These are phyloP conservation scores for Pseudozyma flocculosa DNA, from an alignment of 1,284 basidiomycete species.

Conservation along the genomic window DNA sequence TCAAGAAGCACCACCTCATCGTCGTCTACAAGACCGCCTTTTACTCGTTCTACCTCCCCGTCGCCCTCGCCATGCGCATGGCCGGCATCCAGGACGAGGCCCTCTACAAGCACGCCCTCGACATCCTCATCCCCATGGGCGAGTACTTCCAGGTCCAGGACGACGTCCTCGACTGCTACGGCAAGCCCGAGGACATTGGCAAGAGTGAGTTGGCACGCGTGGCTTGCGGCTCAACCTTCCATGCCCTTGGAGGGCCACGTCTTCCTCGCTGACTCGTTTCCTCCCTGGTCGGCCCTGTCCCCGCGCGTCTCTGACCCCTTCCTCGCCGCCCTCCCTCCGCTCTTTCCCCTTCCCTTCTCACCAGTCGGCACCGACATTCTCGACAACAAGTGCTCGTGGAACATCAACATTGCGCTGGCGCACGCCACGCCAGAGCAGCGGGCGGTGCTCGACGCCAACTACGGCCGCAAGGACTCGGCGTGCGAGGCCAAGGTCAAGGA, in stretches of 20 bases:
- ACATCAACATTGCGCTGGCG: slow-evolving; percentile 82
- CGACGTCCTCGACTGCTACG: slow-evolving; percentile 93
- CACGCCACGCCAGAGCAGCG: slow-evolving; percentile 68
- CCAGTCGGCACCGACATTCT: slow-evolving; percentile 88
- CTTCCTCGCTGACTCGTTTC: no score
- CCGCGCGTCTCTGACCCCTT: no score
- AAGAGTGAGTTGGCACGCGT: slow-evolving; percentile 63
- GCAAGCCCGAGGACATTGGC: slow-evolving; percentile 85
- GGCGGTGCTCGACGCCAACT: slow-evolving; percentile 69
- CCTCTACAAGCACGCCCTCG: slow-evolving; percentile 76
- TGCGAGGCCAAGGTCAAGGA: slow-evolving; percentile 73
- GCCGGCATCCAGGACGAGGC: slow-evolving; percentile 69
- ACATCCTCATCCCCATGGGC: slow-evolving; percentile 87
- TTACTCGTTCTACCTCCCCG: slow-evolving; percentile 98
- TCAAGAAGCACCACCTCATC: slow-evolving; percentile 83
- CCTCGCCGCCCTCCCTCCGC: no score
- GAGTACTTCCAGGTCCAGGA: slow-evolving; percentile 99
- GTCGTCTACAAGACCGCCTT: slow-evolving; percentile 97
- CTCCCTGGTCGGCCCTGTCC: no score
- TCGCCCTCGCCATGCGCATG: slow-evolving; percentile 86
- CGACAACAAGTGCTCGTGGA: slow-evolving; percentile 99
- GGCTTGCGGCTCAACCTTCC: no score
- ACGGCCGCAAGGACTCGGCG: slow-evolving; percentile 76
- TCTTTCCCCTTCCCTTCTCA: no score
- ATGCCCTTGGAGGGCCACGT: no score